Evolutionary conservation across 441 rosid species (phyloP).

Genomic region (Populus hybrid): DNA sequence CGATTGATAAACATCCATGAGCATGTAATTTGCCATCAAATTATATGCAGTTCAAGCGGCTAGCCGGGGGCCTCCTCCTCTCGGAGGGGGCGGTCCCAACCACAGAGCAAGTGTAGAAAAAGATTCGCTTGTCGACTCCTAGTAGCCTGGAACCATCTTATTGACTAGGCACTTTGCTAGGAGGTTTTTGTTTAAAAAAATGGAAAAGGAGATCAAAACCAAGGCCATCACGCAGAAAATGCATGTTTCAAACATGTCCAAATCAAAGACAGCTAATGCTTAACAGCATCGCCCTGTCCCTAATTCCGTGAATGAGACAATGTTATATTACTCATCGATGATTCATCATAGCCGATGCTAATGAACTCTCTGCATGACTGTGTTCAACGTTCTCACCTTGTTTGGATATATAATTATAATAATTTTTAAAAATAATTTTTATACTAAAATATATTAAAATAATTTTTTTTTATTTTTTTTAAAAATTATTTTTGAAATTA

Average conservation of each 20-base stretch:
- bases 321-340: background rate
- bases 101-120: background rate
- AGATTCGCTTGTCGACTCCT: background rate
- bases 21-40: too few species aligned
- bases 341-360: background rate
- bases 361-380: background rate
- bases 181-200: too few species aligned
- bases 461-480: too few species aligned
- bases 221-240: background rate
- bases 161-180: background rate
- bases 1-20: too few species aligned
- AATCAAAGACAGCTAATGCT: slow-evolving; percentile 26
- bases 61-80: background rate
- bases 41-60: too few species aligned
- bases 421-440: too few species aligned
- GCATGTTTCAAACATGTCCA: slow-evolving; percentile 27
- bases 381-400: background rate
- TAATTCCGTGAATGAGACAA: slow-evolving; percentile 5
- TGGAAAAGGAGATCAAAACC: background rate
- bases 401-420: too few species aligned
- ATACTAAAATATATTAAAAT: too few species aligned
- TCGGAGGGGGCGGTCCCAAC: background rate
- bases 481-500: too few species aligned
- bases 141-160: background rate
- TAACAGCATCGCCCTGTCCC: background rate